Conservation (phyloP, 164 flowering plant genomes). For the Magnolia sinica region DNA sequence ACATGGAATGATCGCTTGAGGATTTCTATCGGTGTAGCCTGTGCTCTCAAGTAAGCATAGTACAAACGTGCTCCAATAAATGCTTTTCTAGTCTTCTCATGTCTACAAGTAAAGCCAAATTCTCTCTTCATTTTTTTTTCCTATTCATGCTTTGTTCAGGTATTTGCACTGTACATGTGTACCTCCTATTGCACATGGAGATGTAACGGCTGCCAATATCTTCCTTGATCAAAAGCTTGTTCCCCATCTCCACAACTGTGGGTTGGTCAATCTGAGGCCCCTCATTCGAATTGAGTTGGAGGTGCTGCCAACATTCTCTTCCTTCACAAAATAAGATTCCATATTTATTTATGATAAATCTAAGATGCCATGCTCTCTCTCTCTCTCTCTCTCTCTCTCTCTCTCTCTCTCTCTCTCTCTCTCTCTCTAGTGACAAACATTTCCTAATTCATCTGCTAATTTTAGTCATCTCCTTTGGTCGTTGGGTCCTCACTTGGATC, state of each 20-base stretch:
- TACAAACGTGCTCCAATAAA: not conserved
- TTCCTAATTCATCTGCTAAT: not conserved
- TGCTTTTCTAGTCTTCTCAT: not conserved
- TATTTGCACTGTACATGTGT: constrained; percentile 73
- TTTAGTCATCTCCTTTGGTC: no score
- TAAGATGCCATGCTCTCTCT: not conserved
- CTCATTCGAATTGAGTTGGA: constrained; percentile 48
- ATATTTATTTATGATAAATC: not conserved
- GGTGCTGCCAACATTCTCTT: not conserved
- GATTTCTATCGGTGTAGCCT: constrained; percentile 84
- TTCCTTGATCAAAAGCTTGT: constrained; percentile 64
- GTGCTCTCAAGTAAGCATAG: constrained; percentile 76
- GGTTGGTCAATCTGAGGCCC: constrained; percentile 56
- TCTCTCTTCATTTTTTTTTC: not conserved
- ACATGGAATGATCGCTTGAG: constrained; percentile 71
- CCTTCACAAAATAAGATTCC: not conserved
- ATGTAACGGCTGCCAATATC: constrained; percentile 74
- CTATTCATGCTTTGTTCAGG: constrained; percentile 28
- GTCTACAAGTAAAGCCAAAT: no score
- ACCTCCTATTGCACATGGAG: constrained; percentile 66
- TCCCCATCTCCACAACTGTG: constrained; percentile 64
- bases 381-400: not conserved
- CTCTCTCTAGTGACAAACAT: not conserved
- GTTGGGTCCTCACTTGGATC: no score
- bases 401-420: not conserved